phyloP scores from a whole-genome alignment of 495 filamentous ascomycete genomes.

The Penicillium herquei region DNA sequence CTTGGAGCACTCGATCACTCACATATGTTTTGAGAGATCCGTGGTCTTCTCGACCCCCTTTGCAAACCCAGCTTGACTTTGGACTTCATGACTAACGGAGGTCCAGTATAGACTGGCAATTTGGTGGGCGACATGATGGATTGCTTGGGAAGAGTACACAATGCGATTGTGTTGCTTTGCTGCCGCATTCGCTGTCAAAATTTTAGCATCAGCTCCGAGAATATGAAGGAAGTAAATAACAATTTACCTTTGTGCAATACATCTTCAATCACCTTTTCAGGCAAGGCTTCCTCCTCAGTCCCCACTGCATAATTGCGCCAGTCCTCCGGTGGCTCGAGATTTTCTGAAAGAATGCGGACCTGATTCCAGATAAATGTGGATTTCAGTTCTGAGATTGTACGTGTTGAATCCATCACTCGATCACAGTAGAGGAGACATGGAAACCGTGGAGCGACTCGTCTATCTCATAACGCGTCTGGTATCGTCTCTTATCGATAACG shows the following conservation, averaged over 20 bases:
- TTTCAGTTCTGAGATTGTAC: constrained; percentile 61
- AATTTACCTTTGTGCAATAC: constrained; percentile 50
- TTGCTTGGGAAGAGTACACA: constrained; percentile 71
- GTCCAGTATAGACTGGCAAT: constrained; percentile 71
- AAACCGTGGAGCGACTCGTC: background rate
- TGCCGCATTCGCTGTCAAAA: constrained; percentile 55
- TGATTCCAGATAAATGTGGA: constrained; percentile 62
- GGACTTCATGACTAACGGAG: constrained; percentile 43
- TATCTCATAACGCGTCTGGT: constrained; percentile 5
- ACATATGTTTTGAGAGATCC: constrained; percentile 49
- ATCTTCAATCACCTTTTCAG: constrained; percentile 55
- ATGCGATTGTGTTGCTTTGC: constrained; percentile 69
- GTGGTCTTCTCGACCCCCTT: constrained; percentile 41
- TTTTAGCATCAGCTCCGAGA: background rate
- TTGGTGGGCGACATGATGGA: constrained; percentile 79
- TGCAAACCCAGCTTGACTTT: constrained; percentile 34
- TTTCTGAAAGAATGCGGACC: constrained; percentile 58
- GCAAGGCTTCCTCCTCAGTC: constrained; percentile 45
- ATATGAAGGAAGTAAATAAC: background rate
- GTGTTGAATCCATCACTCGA: constrained; percentile 42
- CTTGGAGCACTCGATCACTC: constrained; percentile 5
- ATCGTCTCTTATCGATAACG: constrained; percentile 8
- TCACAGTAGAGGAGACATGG: constrained; percentile 1
- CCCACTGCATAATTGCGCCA: constrained; percentile 53
- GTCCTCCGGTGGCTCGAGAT: constrained; percentile 53